Base-by-base conservation (phyloP, 495 filamentous ascomycete genomes). In the Talaromyces trachyspermus region DNA sequence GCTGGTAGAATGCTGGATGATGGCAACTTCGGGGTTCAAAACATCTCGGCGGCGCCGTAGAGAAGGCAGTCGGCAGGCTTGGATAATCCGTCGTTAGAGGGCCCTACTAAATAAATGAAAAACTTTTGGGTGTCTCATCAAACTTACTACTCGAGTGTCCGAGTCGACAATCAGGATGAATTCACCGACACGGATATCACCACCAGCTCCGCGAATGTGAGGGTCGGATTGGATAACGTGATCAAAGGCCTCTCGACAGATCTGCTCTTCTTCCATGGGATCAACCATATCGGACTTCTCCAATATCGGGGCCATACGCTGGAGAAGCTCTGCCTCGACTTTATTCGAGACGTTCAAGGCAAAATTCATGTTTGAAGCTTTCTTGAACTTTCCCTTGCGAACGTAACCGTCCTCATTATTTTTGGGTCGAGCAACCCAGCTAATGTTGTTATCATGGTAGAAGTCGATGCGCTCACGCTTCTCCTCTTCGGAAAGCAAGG, bases 111-210 rank as follows among this genome's bases (percentile, higher is more conserved):
- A n/a, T n/a, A n/a, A n/a, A n/a, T n/a, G n/a, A n/a, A n/a, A n/a
- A n/a, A n/a, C n/a, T n/a, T n/a, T n/a, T n/a, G n/a, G n/a, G n/a
- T 71, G 65, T 48, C 67, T 48, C 43, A 18, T 47, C 8, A 8
- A 32, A 38, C 5, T 5, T 26, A 48, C 45, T 4, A 88, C 83
- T 58, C 84, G 81, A 23, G 84, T 88, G 61, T 88, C 84, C 3
- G 82, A 85, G 63, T 86, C 83, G 54, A 89, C 75, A 44, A 78
- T 55, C 25, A 89, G 69, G 52, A 89, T 88, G 62, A 86, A 85
- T 60, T 89, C 85, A 47, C 85, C 85, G 44, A 89, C 65, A 44
- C 85, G 83, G 49, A 87, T 80, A 63, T 88, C 86, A 43, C 85
- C 85, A 60, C 85, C 84, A 35, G 85, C 85, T 83, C 85, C 86